Evolutionary conservation across 306 rosid genomes (phyloP).

Genomic region (Rubus parviflorus): DNA sequence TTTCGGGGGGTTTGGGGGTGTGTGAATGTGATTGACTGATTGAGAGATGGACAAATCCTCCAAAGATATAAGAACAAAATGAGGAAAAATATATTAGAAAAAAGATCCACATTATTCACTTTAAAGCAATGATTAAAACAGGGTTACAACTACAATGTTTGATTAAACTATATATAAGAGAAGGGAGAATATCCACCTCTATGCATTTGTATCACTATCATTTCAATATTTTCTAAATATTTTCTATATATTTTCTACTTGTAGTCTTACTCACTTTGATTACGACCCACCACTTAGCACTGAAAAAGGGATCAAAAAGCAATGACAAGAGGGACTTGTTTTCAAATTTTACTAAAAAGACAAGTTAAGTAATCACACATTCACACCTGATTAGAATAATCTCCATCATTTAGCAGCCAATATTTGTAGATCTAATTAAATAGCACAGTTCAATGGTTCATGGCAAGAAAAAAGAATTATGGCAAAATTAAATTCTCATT

Average conservation of each 20-base stretch:
- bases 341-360: not conserved
- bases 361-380: not conserved
- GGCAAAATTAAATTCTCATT: not conserved
- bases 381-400: not conserved
- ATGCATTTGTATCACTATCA: not conserved
- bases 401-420: constrained; percentile 4
- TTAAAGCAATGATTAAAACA: not conserved
- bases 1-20: not conserved
- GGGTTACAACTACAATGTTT: not conserved
- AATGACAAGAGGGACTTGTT: not conserved
- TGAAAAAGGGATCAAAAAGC: constrained; percentile 2
- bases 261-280: not conserved
- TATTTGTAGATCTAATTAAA: not conserved
- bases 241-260: not conserved
- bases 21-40: not conserved
- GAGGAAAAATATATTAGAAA: not conserved
- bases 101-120: not conserved
- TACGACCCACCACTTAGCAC: constrained; percentile 17
- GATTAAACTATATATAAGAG: not conserved
- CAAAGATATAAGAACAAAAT: not conserved
- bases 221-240: not conserved
- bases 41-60: not conserved
- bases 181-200: not conserved
- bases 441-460: not conserved
- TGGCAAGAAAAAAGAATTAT: not conserved